A percentile compares a stretch with the other conserved stretches of the same genome.
These are phyloP conservation scores for Colletotrichum endophyticum DNA, from an alignment of 2,329 filamentous ascomycete species.

Conservation along the genomic window DNA sequence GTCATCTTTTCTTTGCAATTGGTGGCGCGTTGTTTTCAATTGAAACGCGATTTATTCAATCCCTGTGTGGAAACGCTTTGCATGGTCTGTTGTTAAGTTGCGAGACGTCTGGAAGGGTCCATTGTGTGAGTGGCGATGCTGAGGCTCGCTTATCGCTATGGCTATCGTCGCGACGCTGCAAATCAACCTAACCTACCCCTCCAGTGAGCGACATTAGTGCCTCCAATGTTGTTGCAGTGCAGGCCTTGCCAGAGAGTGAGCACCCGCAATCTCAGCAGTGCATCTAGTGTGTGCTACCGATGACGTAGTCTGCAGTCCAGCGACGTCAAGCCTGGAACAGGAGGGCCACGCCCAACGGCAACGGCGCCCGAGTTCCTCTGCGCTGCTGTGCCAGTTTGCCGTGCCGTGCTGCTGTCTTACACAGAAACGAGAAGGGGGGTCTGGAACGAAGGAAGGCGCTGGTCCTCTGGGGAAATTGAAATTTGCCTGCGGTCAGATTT, in stretches of 20 bases:
- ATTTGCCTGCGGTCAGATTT: neutral
- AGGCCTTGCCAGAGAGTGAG: neutral
- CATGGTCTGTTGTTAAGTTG: neutral
- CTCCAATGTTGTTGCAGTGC: neutral
- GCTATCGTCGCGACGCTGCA: neutral
- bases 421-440: slow-evolving; percentile 1
- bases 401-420: neutral
- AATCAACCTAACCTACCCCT: neutral
- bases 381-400: neutral
- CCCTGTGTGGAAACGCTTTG: neutral
- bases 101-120: neutral
- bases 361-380: neutral
- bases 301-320: slow-evolving; percentile 15
- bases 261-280: neutral
- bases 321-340: slow-evolving; percentile 11
- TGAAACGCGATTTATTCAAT: neutral
- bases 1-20: neutral
- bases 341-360: neutral
- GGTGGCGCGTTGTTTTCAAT: neutral
- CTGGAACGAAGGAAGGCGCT: neutral
- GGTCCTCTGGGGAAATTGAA: slow-evolving; percentile 15
- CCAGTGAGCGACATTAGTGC: neutral
- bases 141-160: neutral
- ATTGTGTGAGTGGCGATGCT: neutral
- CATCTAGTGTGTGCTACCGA: neutral